phyloP scores from a whole-genome alignment of 1,284 basidiomycete species.

The Marasmius fiardii region DNA sequence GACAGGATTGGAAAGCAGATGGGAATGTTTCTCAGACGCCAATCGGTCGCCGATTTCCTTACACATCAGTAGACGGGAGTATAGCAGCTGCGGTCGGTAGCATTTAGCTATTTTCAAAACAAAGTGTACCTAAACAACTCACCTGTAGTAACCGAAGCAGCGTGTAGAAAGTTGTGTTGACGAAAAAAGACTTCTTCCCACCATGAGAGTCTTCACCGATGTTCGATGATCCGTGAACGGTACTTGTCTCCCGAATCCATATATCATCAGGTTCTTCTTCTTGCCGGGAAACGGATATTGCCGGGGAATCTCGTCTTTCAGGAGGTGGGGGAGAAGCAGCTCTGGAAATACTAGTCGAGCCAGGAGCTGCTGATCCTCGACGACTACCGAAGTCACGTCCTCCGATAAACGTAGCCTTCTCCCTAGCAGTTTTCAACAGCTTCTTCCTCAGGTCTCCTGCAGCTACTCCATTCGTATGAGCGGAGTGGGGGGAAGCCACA shows the following conservation, averaged over 20 bases:
- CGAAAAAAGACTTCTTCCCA: slow-evolving; percentile 69
- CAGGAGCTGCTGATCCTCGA: slow-evolving; percentile 22
- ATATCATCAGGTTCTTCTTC: slow-evolving; percentile 39
- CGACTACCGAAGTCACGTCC: slow-evolving; percentile 18
- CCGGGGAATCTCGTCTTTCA: slow-evolving; percentile 24
- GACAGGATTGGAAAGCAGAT: slow-evolving; percentile 65
- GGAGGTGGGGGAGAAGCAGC: slow-evolving; percentile 33
- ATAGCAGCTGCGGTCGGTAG: slow-evolving; percentile 69
- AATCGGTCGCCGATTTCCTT: slow-evolving; percentile 74
- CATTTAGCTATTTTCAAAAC: slow-evolving; percentile 9
- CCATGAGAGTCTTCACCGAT: neutral
- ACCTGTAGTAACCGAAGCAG: slow-evolving; percentile 87
- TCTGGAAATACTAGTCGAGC: slow-evolving; percentile 37
- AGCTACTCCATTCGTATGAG: slow-evolving; percentile 45
- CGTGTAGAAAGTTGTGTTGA: slow-evolving; percentile 92
- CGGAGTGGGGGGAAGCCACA: slow-evolving; percentile 34
- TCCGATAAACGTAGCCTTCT: slow-evolving; percentile 32
- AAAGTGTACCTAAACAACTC: slow-evolving; percentile 23
- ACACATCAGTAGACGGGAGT: slow-evolving; percentile 84
- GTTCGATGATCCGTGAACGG: slow-evolving; percentile 23
- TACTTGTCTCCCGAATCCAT: slow-evolving; percentile 57
- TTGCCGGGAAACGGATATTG: slow-evolving; percentile 17
- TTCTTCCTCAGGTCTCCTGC: slow-evolving; percentile 77
- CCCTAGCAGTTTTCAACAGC: slow-evolving; percentile 68
- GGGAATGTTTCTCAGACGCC: slow-evolving; percentile 56